These are phyloP conservation scores for Kentomonas sorsogonicus DNA, from an alignment of 208 protist species.

Conservation along the genomic window DNA sequence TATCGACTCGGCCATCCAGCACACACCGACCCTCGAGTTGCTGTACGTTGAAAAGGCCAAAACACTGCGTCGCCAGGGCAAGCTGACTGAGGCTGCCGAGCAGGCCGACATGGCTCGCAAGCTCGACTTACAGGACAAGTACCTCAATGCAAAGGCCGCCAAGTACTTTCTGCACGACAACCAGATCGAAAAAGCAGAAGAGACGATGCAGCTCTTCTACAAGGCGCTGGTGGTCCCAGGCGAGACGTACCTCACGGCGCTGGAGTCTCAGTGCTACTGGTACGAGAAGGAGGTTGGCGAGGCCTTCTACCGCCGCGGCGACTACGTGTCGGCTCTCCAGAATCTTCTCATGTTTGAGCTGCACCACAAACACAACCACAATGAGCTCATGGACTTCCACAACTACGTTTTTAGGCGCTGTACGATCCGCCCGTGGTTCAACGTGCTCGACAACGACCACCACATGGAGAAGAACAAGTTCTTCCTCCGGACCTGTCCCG, in stretches of 20 bases:
- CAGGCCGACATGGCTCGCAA: conserved; percentile 78
- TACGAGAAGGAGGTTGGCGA: conserved; percentile 92
- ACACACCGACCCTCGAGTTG: conserved; percentile 95
- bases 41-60: conserved; percentile 90
- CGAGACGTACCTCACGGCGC: conserved; percentile 67
- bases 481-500: conserved; percentile 66
- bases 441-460: conserved; percentile 81
- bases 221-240: conserved; percentile 32
- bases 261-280: conserved; percentile 96
- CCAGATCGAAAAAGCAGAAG: conserved; percentile 72
- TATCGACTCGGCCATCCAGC: conserved; percentile 86
- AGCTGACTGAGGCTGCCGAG: conserved; percentile 72
- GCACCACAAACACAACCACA: conserved; percentile 90
- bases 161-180: conserved; percentile 91
- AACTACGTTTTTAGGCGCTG: conserved; percentile 94
- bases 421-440: conserved; percentile 94
- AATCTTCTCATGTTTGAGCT: conserved; percentile 89
- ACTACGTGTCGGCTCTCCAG: conserved; percentile 89
- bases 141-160: conserved; percentile 91
- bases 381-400: conserved; percentile 97
- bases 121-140: conserved; percentile 96
- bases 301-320: conserved; percentile 65
- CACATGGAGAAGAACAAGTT: conserved; percentile 70
- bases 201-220: conserved; percentile 91
- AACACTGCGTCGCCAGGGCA: conserved; percentile 74